A percentile compares a stretch with the other conserved stretches of the same genome.
These are phyloP conservation scores for Coelastrella sp. DNA, from an alignment of 139 green algal species.

Conservation along the genomic window DNA sequence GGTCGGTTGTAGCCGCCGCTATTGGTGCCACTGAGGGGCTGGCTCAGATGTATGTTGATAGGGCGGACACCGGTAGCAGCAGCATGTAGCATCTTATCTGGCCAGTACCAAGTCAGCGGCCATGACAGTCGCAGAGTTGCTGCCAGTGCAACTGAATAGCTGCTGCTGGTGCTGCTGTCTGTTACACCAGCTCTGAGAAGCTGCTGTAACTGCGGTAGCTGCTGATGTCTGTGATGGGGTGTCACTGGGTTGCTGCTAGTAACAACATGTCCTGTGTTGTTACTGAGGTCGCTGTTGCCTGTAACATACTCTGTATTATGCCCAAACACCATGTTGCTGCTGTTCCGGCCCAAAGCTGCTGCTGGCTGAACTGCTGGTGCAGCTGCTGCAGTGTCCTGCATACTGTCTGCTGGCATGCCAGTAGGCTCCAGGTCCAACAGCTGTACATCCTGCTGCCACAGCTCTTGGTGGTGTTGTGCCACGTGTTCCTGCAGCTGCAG, in stretches of 20 bases:
- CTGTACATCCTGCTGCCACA: background rate
- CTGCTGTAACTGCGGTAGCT: background rate
- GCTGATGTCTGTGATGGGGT: background rate
- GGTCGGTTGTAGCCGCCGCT: background rate
- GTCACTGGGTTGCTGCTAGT: too few species aligned
- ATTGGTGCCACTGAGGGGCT: background rate
- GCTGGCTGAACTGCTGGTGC: background rate
- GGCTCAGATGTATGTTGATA: background rate
- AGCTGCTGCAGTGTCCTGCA: background rate
- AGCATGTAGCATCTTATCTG: background rate
- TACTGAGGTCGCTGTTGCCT: too few species aligned
- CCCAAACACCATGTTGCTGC: background rate
- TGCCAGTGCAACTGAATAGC: background rate
- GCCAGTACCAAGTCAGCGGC: background rate
- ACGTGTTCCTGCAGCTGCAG: background rate
- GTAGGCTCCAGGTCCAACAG: too few species aligned
- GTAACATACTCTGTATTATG: too few species aligned
- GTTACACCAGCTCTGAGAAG: background rate
- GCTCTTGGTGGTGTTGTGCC: background rate
- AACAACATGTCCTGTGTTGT: too few species aligned
- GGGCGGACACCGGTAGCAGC: background rate
- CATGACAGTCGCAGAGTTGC: background rate
- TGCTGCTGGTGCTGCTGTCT: background rate
- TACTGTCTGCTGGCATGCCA: background rate
- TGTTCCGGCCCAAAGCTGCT: slow-evolving; percentile 7